Conservation (phyloP, 768 basidiomycete genomes). For the Chalciporus piperatus region DNA sequence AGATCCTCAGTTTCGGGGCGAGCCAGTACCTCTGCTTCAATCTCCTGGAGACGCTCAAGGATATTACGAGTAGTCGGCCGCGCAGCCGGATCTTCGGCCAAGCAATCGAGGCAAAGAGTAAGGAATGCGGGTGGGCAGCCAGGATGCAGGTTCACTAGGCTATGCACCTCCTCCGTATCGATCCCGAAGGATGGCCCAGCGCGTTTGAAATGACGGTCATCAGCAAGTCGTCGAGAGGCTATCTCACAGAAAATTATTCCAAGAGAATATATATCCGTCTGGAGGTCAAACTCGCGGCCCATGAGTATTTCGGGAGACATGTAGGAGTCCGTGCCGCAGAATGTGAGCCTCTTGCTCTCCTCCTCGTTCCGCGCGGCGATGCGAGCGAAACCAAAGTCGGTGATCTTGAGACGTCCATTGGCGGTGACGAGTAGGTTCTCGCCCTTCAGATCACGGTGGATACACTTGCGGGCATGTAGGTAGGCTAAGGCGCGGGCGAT, state of each 20-base stretch:
- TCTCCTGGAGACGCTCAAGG: constrained; percentile 70
- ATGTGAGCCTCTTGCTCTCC: constrained; percentile 81
- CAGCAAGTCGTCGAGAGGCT: constrained; percentile 77
- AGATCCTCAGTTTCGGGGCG: constrained; percentile 65
- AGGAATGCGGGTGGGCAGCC: constrained; percentile 81
- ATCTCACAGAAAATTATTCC: constrained; percentile 95
- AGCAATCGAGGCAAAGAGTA: constrained; percentile 75
- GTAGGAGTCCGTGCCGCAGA: constrained; percentile 89
- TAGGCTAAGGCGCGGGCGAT: constrained; percentile 95
- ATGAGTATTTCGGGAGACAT: constrained; percentile 96
- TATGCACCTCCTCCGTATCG: constrained; percentile 68
- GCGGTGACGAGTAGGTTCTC: constrained; percentile 95
- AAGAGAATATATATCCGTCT: constrained; percentile 93
- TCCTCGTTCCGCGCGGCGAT: constrained; percentile 92
- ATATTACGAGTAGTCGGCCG: constrained; percentile 80
- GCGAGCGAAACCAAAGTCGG: constrained; percentile 97
- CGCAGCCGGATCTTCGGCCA: constrained; percentile 55
- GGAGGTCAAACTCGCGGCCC: constrained; percentile 88
- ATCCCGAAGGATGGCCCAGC: constrained; percentile 76
- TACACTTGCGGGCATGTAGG: constrained; percentile 89
- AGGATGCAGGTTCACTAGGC: constrained; percentile 48
- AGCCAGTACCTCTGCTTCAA: constrained; percentile 81
- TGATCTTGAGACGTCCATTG: constrained; percentile 94
- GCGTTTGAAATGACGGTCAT: constrained; percentile 76
- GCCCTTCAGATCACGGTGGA: constrained; percentile 91